These are phyloP conservation scores for Cyclostephanos tholiformis DNA, from an alignment of 108 stramenopile species.

Conservation along the genomic window DNA sequence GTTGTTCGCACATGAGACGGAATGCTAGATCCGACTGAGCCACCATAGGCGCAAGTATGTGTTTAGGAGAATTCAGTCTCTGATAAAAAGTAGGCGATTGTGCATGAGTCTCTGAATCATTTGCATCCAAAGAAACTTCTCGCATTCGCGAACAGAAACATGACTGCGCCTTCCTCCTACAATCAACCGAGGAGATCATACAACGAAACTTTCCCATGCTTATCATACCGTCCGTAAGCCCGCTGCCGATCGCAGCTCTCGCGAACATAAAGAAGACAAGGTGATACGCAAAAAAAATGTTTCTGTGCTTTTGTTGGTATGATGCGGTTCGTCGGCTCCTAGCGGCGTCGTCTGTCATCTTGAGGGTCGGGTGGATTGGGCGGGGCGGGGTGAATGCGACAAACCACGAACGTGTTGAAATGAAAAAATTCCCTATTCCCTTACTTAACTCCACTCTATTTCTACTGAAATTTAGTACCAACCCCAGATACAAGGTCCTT, in stretches of 20 bases:
- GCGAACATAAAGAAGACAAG: background rate
- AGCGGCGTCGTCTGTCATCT: too few relatives aligned
- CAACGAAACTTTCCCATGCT: background rate
- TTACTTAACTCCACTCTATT: too few relatives aligned
- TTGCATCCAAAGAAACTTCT: background rate
- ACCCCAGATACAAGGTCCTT: background rate
- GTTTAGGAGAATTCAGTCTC: slow-evolving; percentile 48
- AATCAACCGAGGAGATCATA: background rate
- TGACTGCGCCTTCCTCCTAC: background rate
- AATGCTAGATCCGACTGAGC: slow-evolving; percentile 85
- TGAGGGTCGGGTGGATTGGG: too few relatives aligned
- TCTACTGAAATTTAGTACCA: too few relatives aligned
- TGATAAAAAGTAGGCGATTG: slow-evolving; percentile 31
- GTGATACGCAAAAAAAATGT: background rate
- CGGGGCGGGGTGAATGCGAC: too few relatives aligned
- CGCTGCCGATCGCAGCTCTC: background rate
- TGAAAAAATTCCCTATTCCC: too few relatives aligned
- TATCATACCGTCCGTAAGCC: slow-evolving; percentile 1
- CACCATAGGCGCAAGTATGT: slow-evolving; percentile 81
- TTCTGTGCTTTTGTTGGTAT: background rate
- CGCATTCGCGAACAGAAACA: slow-evolving; percentile 3
- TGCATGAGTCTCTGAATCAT: background rate
- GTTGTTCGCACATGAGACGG: slow-evolving; percentile 82
- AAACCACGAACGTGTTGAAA: too few relatives aligned
- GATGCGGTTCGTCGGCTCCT: background rate